These are phyloP conservation scores for Penicillium coffeae DNA, from an alignment of 495 filamentous ascomycete species.

Conservation along the genomic window DNA sequence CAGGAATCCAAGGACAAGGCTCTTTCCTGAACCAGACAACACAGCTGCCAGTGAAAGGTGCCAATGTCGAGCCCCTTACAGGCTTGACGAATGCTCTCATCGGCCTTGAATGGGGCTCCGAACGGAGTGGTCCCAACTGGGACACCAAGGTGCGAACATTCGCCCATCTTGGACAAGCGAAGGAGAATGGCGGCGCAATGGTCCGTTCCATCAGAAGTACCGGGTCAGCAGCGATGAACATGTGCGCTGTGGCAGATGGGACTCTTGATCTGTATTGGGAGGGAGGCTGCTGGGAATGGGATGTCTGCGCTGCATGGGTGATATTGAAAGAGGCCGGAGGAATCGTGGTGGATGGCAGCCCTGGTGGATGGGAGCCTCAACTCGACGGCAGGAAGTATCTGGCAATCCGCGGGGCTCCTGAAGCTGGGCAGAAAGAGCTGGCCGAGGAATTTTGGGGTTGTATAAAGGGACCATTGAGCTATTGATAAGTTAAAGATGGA, in stretches of 20 bases:
- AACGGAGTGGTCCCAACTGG: constrained; percentile 71
- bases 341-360: constrained; percentile 72
- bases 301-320: constrained; percentile 89
- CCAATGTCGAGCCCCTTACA: constrained; percentile 48
- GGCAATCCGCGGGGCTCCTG: constrained; percentile 60
- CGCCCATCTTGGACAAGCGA: constrained; percentile 55
- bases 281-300: constrained; percentile 92
- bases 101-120: constrained; percentile 73
- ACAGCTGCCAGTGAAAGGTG: constrained; percentile 53
- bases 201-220: constrained; percentile 72
- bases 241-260: constrained; percentile 77
- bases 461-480: constrained; percentile 33
- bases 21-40: constrained; percentile 53
- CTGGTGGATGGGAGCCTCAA: constrained; percentile 66
- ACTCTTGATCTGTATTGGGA: constrained; percentile 88
- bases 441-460: constrained; percentile 77
- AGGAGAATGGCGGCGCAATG: constrained; percentile 74
- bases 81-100: constrained; percentile 62
- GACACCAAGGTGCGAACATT: constrained; percentile 70
- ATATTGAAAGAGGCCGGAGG: constrained; percentile 84
- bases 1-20: constrained; percentile 65
- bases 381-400: constrained; percentile 79
- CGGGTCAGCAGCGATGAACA: constrained; percentile 79
- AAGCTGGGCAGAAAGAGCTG: constrained; percentile 65
- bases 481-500: constrained; percentile 17